Conservation (phyloP, 2,329 filamentous ascomycete genomes). For the Diaporthe capsici region DNA sequence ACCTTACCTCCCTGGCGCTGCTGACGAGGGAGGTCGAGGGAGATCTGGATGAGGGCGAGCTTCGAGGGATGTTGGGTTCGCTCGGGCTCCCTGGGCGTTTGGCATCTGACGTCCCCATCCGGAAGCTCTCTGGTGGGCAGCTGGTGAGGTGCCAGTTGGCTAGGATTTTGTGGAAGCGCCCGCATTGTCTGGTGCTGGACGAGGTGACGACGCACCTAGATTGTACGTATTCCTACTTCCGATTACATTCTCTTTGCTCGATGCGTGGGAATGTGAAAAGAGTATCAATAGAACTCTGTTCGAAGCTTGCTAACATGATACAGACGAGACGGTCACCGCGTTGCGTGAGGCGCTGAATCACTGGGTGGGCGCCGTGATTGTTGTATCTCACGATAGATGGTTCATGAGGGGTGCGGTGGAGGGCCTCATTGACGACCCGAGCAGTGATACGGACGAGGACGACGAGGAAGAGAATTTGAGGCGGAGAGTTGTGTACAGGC, state of each 20-base stretch:
- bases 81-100: constrained; percentile 79
- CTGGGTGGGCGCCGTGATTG: constrained; percentile 81
- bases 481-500: constrained; percentile 70
- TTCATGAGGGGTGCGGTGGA: constrained; percentile 82
- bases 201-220: constrained; percentile 90
- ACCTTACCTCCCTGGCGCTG: constrained; percentile 75
- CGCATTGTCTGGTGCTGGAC: constrained; percentile 82
- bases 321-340: constrained; percentile 80
- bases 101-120: constrained; percentile 80
- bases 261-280: background rate
- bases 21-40: constrained; percentile 69
- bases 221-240: constrained; percentile 49
- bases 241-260: too few species aligned
- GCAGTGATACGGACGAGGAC: constrained; percentile 58
- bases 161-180: constrained; percentile 75
- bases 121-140: constrained; percentile 84
- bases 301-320: background rate
- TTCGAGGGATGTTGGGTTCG: constrained; percentile 75
- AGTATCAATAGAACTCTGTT: background rate
- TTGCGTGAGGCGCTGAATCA: constrained; percentile 74
- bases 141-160: constrained; percentile 77
- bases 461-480: constrained; percentile 60
- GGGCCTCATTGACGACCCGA: constrained; percentile 62
- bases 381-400: constrained; percentile 88
- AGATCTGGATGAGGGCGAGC: constrained; percentile 74